A percentile compares a stretch with the other conserved stretches of the same genome.
These are phyloP conservation scores for Candida neerlandica DNA, from an alignment of 1,139 yeast genomes.

Conservation along the genomic window DNA sequence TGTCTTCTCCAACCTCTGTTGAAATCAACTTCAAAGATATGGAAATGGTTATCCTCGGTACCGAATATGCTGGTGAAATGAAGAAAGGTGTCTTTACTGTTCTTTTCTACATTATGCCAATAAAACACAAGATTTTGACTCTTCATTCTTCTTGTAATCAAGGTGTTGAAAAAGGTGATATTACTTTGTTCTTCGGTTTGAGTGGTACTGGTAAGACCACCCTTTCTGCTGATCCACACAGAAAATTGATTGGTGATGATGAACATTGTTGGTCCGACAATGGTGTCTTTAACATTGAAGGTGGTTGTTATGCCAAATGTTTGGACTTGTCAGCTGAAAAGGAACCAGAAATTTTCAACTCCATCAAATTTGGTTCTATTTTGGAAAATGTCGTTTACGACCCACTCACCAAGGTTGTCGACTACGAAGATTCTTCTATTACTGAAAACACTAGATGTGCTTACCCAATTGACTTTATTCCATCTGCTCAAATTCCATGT, in stretches of 20 bases:
- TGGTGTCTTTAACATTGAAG: constrained; percentile 99
- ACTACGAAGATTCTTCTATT: constrained; percentile 76
- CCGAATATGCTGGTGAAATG: constrained; percentile 99
- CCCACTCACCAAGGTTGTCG: constrained; percentile 76
- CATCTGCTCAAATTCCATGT: constrained; percentile 96
- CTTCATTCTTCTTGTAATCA: constrained; percentile 96
- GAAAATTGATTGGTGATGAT: constrained; percentile 95
- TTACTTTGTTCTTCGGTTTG: constrained; percentile 93
- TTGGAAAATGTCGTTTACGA: constrained; percentile 93
- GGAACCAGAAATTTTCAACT: constrained; percentile 97
- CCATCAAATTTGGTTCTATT: constrained; percentile 91
- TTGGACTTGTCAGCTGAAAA: constrained; percentile 86
- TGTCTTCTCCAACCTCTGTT: constrained; percentile 95
- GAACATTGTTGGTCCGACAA: constrained; percentile 99
- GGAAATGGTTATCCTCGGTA: constrained; percentile 99
- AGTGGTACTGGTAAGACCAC: constrained; percentile 99
- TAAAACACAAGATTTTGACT: constrained; percentile 87
- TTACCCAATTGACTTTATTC: constrained; percentile 95
- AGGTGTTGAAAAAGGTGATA: constrained; percentile 75
- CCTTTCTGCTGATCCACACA: constrained; percentile 92
- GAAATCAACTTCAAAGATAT: constrained; percentile 95
- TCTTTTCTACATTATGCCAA: constrained; percentile 98
- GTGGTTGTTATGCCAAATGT: constrained; percentile 99
- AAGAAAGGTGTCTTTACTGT: constrained; percentile 99
- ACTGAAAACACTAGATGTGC: constrained; percentile 99